Conservation (phyloP, 495 filamentous ascomycete species). For the Entonaema liquescens region DNA sequence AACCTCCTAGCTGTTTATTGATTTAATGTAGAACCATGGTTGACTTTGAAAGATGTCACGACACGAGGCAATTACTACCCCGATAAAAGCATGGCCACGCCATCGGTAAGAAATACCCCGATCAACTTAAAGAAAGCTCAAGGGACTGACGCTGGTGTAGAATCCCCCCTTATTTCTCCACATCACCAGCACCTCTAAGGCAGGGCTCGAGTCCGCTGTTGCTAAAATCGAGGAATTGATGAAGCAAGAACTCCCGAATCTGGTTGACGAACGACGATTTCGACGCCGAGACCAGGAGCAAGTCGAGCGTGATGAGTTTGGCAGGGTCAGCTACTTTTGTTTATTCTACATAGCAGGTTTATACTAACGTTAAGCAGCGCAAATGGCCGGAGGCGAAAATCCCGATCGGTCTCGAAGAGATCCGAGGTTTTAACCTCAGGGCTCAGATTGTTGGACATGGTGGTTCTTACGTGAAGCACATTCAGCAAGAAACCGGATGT, state of each 20-base stretch:
- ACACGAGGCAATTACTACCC: slow-evolving; percentile 96
- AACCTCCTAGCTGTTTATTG: slow-evolving; percentile 57
- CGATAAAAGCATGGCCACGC: slow-evolving; percentile 96
- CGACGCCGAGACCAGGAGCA: slow-evolving; percentile 85
- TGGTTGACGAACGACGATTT: slow-evolving; percentile 95
- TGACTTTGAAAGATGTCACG: slow-evolving; percentile 91
- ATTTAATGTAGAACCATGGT: slow-evolving; percentile 62
- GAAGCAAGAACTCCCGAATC: slow-evolving; percentile 93
- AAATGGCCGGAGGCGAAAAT: slow-evolving; percentile 99
- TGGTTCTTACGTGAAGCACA: slow-evolving; percentile 95
- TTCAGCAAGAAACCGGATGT: slow-evolving; percentile 92
- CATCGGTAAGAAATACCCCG: slow-evolving; percentile 70
- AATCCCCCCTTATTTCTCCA: slow-evolving; percentile 95
- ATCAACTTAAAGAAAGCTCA: neutral
- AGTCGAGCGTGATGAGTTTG: slow-evolving; percentile 94
- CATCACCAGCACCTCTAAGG: slow-evolving; percentile 90
- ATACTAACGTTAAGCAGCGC: slow-evolving; percentile 64
- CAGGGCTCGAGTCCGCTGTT: slow-evolving; percentile 88
- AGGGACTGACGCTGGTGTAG: slow-evolving; percentile 56
- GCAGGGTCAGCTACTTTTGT: slow-evolving; percentile 69
- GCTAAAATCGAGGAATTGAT: slow-evolving; percentile 89
- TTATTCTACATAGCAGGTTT: slow-evolving; percentile 35
- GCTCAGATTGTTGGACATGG: slow-evolving; percentile 95
- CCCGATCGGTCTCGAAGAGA: slow-evolving; percentile 85
- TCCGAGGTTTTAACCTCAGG: slow-evolving; percentile 95